Evolutionary conservation across 768 basidiomycete species (phyloP), one percentile per base, ranked within the genome.

Genomic region (Hericium erinaceus): DNA sequence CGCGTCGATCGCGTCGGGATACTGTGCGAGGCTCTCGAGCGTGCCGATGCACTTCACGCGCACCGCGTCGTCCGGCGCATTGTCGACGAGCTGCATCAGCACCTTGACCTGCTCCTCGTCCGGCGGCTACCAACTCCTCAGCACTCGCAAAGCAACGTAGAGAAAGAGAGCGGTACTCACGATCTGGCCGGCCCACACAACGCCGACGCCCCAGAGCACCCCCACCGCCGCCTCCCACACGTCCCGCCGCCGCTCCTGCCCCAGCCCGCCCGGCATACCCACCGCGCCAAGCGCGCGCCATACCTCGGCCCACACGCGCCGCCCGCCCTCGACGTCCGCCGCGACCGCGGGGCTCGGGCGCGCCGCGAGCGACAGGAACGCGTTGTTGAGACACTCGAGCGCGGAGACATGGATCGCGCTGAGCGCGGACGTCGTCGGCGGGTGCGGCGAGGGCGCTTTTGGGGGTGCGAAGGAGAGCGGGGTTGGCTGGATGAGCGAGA

Each of bases 361-460:
- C 0, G 79, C 74, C 2, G 84, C 78, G 12, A 89, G 75, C 3
- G 92, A 85, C 39, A 95, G 75, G 65, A 95, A 87, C 40, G 94
- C 76, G 66, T 98, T 97, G 66, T 90, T 93, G 50, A 98, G 76
- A 65, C 93, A 93, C 68, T 95, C 92, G 26, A 95, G 76, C 10
- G 92, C 89, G 61, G 85, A 79, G 57, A 92, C 76, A 66, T 97
- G 94, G 53, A 95, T 83, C 7, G 87, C 82, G 60, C 88, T 81
- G 48, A 98, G 80, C 10, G 77, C 87, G 24, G 92, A 90, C 0
- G 94, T 95, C 12, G 87, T 93, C 2, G 94, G 94, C 41, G 92
- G 90, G 66, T 95, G 90, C 20, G 79, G 74, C 0, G 92, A 93
- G 11, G 81, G 80, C 4, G 78, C 71, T 22, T 81, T 77, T 16